Conservation (phyloP, 2,329 filamentous ascomycete species). For the Scolecobasidium constrictum region DNA sequence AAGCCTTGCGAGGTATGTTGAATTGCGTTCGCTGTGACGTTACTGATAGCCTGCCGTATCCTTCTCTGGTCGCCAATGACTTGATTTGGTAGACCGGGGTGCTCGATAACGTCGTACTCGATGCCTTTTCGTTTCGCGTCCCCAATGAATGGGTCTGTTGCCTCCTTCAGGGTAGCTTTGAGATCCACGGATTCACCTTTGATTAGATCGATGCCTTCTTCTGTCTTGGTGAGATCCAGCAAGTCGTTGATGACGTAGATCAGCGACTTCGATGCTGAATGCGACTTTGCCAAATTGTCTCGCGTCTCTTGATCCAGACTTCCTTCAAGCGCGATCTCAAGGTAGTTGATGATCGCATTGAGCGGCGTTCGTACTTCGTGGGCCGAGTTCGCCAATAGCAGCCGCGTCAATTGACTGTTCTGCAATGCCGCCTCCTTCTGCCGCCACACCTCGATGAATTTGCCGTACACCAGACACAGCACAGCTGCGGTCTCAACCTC, state of each 20-base stretch:
- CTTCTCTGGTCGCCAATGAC: constrained; percentile 72
- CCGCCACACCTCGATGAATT: constrained; percentile 86
- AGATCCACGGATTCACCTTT: constrained; percentile 76
- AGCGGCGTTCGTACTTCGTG: constrained; percentile 85
- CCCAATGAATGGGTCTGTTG: constrained; percentile 59
- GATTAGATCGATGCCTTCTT: constrained; percentile 67
- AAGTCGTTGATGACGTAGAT: constrained; percentile 93
- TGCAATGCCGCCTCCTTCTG: constrained; percentile 80
- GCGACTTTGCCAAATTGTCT: constrained; percentile 73
- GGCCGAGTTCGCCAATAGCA: constrained; percentile 77
- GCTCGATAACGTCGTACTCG: constrained; percentile 54
- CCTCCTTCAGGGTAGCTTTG: constrained; percentile 59
- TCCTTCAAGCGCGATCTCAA: constrained; percentile 83
- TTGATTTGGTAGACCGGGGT: constrained; percentile 55
- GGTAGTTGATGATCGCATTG: constrained; percentile 90
- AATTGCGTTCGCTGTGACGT: constrained; percentile 75
- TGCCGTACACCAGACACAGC: constrained; percentile 76
- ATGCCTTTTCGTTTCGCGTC: constrained; percentile 71
- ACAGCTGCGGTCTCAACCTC: constrained; percentile 84
- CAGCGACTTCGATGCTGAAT: constrained; percentile 83
- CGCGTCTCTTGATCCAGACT: constrained; percentile 68
- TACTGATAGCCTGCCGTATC: constrained; percentile 73
- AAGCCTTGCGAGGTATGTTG: constrained; percentile 61
- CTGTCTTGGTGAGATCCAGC: constrained; percentile 77
- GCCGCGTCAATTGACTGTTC: constrained; percentile 65